Evolutionary conservation across 768 basidiomycete genomes (phyloP), one percentile per base, ranked within the genome.

Genomic region (Russula sp.): DNA sequence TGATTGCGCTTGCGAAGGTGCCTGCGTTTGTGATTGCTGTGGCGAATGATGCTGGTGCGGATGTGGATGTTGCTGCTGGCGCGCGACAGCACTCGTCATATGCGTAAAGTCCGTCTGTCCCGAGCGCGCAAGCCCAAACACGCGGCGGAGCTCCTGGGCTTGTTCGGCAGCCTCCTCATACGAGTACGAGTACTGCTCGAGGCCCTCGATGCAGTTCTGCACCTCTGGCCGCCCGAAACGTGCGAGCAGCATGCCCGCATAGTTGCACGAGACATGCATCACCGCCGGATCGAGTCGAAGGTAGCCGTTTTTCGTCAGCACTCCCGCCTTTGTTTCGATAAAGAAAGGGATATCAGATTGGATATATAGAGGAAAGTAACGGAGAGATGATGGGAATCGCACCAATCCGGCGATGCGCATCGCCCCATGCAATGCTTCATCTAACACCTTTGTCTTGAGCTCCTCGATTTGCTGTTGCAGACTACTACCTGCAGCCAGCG

Each of bases 381-480:
- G 16, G 11, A 3, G 18, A 9, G 8, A 35, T 29, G 14, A 36
- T 43, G 16, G 7, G 39, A 36, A 16, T 76, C 85, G 68, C 61
- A 89, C 88, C 71, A 97, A 74, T n/a, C 92, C 93, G 10, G 94
- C 85, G 65, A 97, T 90, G 53, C 94, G 85, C 66, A 91, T 74
- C 0, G 94, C 90, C 22, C 88, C 88, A 67, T 94, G 88, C 61
- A 93, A 69, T 3, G 90, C 88, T 70, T 96, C 93, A 39, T 90
- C 87, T 47, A 82, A 79, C 42, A 94, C 80, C 72, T 87, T 87
- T 36, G 80, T 77, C 74, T 85, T 87, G 59, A 80, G 75, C 48
- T 76, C 77, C 67, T 88, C 86, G 49, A 89, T 83, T 58, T 83
- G 79, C 20, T 71, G 66, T 25, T 59, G 62, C 9, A 54, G n/a